Base-by-base conservation (phyloP, 2,329 filamentous ascomycete species). In the Hypoxylon sp. region DNA sequence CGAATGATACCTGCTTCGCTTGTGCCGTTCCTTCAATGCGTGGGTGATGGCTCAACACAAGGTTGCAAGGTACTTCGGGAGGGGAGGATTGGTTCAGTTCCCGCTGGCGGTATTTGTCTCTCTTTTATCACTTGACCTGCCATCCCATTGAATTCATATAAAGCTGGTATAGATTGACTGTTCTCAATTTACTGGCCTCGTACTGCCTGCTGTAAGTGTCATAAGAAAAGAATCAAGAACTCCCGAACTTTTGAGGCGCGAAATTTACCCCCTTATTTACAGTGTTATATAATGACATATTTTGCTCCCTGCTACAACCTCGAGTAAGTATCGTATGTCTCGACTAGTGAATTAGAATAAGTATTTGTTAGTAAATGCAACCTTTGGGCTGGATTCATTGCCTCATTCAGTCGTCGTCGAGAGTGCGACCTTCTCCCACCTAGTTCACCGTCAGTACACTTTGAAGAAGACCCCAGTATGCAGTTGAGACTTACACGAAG, bases 401-500 rank as follows among this genome's bases (percentile, higher is more conserved):
- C 1, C 27, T 58, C 48, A 64, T 17, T 35, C 31, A 35, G 11
- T 62, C 52, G n/a, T 60, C 48, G 5, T 61, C 54, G 10, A 49
- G 13, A 21, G 26, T 23, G 15, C 65, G 60, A 10, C 55, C 59
- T 41, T 64, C 62, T 40, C 67, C 62, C 18, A 70, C 64, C 68
- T 70, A 46, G 13, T 40, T 18, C 8, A 15, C 1, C 11, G 31
- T 68, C 15, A 69, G 60, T 43, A 27, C 3, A n/a, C 10, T 26
- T n/a, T 17, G 7, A 27, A 2, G 6, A 50, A 23, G 8, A 24
- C 18, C 8, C 15, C 11, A 41, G 3, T 10, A 4, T 33, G 1
- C 4, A 35, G 42, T 27, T 4, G 10, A 31, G 11, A 69, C 70
- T 60, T 56, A 73, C 71, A 11, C 71, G 71, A 26, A 73, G 59